Evolutionary conservation across 1,284 basidiomycete species (phyloP), one percentile per base, ranked within the genome.

Genomic region (Cutaneotrichosporon sp.): DNA sequence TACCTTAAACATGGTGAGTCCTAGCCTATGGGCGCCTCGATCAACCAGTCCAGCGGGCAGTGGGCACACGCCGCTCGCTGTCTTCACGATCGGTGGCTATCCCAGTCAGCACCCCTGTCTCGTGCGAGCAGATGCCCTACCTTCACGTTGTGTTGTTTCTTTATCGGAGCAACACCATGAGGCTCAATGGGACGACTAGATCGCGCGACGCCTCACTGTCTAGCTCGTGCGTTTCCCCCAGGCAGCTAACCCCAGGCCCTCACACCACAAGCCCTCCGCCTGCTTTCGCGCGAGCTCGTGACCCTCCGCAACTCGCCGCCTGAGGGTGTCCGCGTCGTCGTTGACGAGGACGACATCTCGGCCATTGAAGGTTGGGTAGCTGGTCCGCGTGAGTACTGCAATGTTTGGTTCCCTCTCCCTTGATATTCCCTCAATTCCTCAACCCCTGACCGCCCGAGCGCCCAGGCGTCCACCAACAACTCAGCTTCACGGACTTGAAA

Each of bases 281-380:
- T 81, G 18, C 74, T 96, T 72, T 90, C 93, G 84, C 87, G 90
- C 65, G 92, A 96, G 82, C 84, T 94, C 61, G 85, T 83, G 36
- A 88, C 90, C 70, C 85, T 95, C 66, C 87, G 87, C 78, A 88
- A 84, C 65, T 88, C 84, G 66, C 92, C 92, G 52, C 90, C 90
- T 16, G 92, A 95, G 76, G 92, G 92, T 22, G 91, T 95, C 72
- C 87, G 92, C 72, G 84, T 95, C 50, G 85, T 88, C 60, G 87
- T 90, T 2, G 74, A 78, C 58, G 92, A 95, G 65, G 90, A 94
- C 73, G 90, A 95, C 79, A 64, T 80, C 30, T 74, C 74, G 7
- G 69, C 65, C 47, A 68, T 80, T 46, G 76, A 80, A 53, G 79
- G 77, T 26, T 77, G 75, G 72, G 75, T 81, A 11, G 72, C 80